These are phyloP conservation scores for Penicillium soppii DNA, from an alignment of 495 filamentous ascomycete species.

Conservation along the genomic window DNA sequence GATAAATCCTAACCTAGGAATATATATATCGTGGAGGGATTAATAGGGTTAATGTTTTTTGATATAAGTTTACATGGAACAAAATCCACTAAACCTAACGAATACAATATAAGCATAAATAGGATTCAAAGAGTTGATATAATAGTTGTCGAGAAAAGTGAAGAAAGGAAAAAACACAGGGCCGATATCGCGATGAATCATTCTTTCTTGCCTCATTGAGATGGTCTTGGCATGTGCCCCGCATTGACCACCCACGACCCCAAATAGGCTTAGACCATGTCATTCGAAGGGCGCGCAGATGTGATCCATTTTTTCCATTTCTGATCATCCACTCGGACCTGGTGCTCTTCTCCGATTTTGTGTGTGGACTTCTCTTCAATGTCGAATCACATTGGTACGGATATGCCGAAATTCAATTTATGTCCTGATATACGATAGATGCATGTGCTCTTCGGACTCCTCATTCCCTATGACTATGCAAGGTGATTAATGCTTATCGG, in stretches of 20 bases:
- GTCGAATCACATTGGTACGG: not conserved
- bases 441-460: not conserved
- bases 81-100: too few species aligned
- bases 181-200: conserved; percentile 26
- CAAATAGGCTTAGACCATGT: conserved; percentile 33
- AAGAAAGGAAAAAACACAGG: too few species aligned
- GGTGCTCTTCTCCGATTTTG: not conserved
- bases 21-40: too few species aligned
- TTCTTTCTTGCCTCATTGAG: conserved; percentile 1
- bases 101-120: too few species aligned
- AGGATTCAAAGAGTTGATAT: too few species aligned
- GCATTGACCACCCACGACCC: conserved; percentile 10
- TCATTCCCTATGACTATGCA: not conserved
- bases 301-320: conserved; percentile 10
- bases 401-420: too few species aligned
- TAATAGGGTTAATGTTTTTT: too few species aligned
- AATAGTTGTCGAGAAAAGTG: too few species aligned
- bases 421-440: not conserved
- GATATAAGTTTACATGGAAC: too few species aligned
- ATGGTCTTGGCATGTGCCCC: conserved; percentile 2
- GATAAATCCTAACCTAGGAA: too few species aligned
- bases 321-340: conserved; percentile 7
- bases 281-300: conserved; percentile 38
- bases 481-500: not conserved
- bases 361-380: not conserved